phyloP scores from a whole-genome alignment of 2,329 filamentous ascomycete species.

The Colletotrichum cuscutae region DNA sequence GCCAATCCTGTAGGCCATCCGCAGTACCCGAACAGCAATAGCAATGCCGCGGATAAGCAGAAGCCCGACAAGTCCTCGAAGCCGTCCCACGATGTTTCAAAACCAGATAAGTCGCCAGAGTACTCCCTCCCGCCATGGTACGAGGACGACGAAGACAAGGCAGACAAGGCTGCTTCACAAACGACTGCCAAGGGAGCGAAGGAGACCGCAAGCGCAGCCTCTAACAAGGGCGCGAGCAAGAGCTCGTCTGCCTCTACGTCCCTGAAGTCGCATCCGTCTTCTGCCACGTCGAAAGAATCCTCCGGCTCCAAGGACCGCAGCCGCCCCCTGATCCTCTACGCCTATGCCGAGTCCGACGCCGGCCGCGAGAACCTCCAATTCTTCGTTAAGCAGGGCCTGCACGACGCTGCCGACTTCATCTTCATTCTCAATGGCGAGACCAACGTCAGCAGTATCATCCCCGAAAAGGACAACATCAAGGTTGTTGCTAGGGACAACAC shows the following conservation, averaged over 20 bases:
- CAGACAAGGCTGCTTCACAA: not conserved
- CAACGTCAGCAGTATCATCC: slow-evolving; percentile 40
- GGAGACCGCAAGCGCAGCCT: not conserved
- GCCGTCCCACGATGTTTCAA: not conserved
- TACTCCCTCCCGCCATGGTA: slow-evolving; percentile 16
- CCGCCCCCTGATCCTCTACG: slow-evolving; percentile 46
- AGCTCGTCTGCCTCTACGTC: not conserved
- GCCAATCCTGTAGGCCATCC: not conserved
- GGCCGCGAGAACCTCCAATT: slow-evolving; percentile 47
- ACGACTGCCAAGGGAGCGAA: not conserved
- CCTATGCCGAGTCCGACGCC: slow-evolving; percentile 46
- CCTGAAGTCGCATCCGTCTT: not conserved
- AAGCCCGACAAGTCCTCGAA: not conserved
- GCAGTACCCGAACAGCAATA: not conserved
- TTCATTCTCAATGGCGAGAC: slow-evolving; percentile 51
- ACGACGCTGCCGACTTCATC: slow-evolving; percentile 50
- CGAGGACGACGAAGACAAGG: slow-evolving; percentile 5
- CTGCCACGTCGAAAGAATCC: not conserved
- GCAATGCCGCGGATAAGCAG: not conserved
- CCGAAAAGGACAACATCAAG: slow-evolving; percentile 44
- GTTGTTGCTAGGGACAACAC: slow-evolving; percentile 43
- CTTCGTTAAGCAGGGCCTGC: slow-evolving; percentile 49
- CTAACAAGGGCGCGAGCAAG: not conserved
- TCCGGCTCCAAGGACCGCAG: slow-evolving; percentile 3
- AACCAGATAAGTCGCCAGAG: not conserved